Percentiles rank a stretch among this genome's conserved stretches.
phyloP scores from a whole-genome alignment of 306 rosid species.

The Corylus americana region DNA sequence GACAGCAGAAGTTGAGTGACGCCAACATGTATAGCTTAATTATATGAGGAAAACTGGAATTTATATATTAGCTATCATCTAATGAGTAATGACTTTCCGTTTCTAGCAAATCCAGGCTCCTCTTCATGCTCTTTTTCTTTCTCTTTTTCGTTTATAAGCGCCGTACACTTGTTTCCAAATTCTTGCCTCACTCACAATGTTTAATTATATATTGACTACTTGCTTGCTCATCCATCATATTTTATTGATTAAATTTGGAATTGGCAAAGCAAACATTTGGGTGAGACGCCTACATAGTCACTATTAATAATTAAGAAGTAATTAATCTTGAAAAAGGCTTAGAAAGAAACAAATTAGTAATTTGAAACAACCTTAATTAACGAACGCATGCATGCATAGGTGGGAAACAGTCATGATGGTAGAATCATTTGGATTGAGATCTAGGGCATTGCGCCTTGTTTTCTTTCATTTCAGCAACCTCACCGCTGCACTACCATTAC shows the following conservation, averaged over 20 bases:
- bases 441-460: no score
- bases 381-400: no score
- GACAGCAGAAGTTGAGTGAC: conserved; percentile 17
- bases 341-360: no score
- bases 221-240: background rate
- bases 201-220: conserved; percentile 1
- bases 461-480: no score
- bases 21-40: background rate
- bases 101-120: background rate
- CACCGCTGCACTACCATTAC: no score
- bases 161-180: background rate
- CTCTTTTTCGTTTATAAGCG: background rate
- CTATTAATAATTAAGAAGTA: background rate
- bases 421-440: no score
- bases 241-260: background rate
- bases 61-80: background rate
- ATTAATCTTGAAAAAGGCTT: no score
- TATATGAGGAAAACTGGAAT: background rate
- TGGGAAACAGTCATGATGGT: no score
- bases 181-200: conserved; percentile 7
- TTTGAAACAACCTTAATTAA: no score
- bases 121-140: background rate
- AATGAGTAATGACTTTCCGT: conserved; percentile 10
- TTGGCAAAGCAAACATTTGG: background rate
- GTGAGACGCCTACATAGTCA: background rate